Evolutionary conservation across 495 filamentous ascomycete species (phyloP).

Genomic region (Recurvomyces mirabilis): DNA sequence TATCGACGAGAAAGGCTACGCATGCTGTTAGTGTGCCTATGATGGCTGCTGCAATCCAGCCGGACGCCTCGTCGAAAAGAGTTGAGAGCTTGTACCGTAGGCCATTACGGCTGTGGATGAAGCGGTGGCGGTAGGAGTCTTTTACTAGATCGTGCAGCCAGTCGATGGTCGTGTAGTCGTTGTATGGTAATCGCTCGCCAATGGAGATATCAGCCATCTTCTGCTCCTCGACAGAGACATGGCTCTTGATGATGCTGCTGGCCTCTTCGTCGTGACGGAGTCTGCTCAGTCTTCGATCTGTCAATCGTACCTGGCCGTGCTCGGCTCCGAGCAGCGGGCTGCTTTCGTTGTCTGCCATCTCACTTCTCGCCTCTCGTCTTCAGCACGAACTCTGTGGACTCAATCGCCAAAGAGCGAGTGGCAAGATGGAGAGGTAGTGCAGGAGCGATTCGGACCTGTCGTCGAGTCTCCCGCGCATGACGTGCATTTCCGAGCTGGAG

Average conservation of each 20-base stretch:
- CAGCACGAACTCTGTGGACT: neutral
- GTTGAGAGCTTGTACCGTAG: slow-evolving; percentile 28
- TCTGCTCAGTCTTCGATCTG: slow-evolving; percentile 8
- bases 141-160: slow-evolving; percentile 51
- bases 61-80: slow-evolving; percentile 37
- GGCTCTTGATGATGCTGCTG: slow-evolving; percentile 16
- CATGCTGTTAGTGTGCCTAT: slow-evolving; percentile 45
- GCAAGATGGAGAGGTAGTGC: neutral
- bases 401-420: slow-evolving; percentile 9
- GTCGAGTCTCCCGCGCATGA: neutral
- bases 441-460: too few species aligned
- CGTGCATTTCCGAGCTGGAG: slow-evolving; percentile 1
- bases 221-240: slow-evolving; percentile 15
- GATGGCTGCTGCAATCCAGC: slow-evolving; percentile 42
- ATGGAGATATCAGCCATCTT: slow-evolving; percentile 22
- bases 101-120: slow-evolving; percentile 32
- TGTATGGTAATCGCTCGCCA: slow-evolving; percentile 46
- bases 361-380: slow-evolving; percentile 6
- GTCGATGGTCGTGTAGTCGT: slow-evolving; percentile 48
- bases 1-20: slow-evolving; percentile 45
- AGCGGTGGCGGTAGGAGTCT: slow-evolving; percentile 42
- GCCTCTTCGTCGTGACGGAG: slow-evolving; percentile 17
- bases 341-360: slow-evolving; percentile 6
- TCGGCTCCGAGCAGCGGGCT: slow-evolving; percentile 7
- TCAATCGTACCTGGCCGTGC: neutral